These are phyloP conservation scores for Beauveria bassiana DNA, from an alignment of 2,329 filamentous ascomycete genomes.

Conservation along the genomic window DNA sequence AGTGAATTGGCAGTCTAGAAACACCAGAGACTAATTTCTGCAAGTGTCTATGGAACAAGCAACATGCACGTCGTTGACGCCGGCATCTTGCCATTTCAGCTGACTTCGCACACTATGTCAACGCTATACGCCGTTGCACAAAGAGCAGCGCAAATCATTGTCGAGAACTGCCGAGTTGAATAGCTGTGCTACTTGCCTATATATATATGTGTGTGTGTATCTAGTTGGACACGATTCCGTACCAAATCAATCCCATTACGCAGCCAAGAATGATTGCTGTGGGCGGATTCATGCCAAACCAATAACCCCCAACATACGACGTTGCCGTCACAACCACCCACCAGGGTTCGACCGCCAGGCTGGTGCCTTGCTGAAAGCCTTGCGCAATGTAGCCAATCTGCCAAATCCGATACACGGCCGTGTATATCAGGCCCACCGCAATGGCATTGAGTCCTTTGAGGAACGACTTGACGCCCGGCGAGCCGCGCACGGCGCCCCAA, in stretches of 20 bases:
- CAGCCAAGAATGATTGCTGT: slow-evolving; percentile 26
- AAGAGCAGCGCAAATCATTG: slow-evolving; percentile 17
- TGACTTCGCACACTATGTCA: slow-evolving; percentile 19
- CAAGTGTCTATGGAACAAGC: slow-evolving; percentile 17
- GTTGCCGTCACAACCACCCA: slow-evolving; percentile 53
- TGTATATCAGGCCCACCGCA: slow-evolving; percentile 55
- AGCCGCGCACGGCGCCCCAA: slow-evolving; percentile 42
- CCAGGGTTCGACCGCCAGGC: slow-evolving; percentile 52
- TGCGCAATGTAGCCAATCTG: slow-evolving; percentile 52
- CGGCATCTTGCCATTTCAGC: slow-evolving; percentile 15
- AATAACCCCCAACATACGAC: slow-evolving; percentile 25
- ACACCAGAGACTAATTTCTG: neutral
- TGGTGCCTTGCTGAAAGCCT: slow-evolving; percentile 38
- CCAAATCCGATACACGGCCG: slow-evolving; percentile 56
- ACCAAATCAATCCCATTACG: slow-evolving; percentile 26
- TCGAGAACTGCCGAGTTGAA: slow-evolving; percentile 8
- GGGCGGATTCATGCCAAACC: slow-evolving; percentile 25
- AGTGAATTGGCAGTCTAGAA: neutral
- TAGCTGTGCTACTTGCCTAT: neutral
- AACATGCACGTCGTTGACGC: slow-evolving; percentile 18
- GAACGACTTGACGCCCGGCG: slow-evolving; percentile 38
- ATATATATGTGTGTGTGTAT: neutral
- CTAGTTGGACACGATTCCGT: slow-evolving; percentile 18
- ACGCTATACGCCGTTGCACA: slow-evolving; percentile 18
- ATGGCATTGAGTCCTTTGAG: slow-evolving; percentile 51